Percentiles rank a stretch among this genome's conserved stretches.
Evolutionary conservation across 179 eudicot genomes (phyloP).

Genomic region (Pouteria campechiana): DNA sequence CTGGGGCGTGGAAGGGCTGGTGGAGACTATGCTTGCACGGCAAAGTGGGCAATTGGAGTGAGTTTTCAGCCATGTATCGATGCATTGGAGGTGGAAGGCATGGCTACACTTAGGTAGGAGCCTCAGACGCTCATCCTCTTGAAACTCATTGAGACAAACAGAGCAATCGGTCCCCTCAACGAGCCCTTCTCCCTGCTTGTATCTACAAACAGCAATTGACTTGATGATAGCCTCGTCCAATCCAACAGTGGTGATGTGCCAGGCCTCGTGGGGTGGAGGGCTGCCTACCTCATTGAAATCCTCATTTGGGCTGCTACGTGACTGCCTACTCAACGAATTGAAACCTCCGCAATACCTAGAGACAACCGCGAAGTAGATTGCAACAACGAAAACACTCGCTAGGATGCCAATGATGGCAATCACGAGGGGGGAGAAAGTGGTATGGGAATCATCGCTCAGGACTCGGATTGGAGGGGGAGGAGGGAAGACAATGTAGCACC

Average conservation of each 20-base stretch:
- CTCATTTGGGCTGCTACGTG: not conserved
- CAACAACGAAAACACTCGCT: conserved; percentile 53
- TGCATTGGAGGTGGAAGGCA: conserved; percentile 65
- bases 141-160: conserved; percentile 57
- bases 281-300: conserved; percentile 9
- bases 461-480: conserved; percentile 33
- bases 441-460: conserved; percentile 6
- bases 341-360: conserved; percentile 36
- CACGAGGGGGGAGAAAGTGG: conserved; percentile 52
- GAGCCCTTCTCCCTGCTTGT: conserved; percentile 34
- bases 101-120: conserved; percentile 76
- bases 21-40: conserved; percentile 26
- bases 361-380: conserved; percentile 61
- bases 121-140: conserved; percentile 50
- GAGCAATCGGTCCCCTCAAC: conserved; percentile 63
- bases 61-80: conserved; percentile 63
- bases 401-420: conserved; percentile 52
- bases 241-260: conserved; percentile 15
- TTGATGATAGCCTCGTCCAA: conserved; percentile 54
- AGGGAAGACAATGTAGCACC: conserved; percentile 37
- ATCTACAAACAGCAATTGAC: conserved; percentile 48
- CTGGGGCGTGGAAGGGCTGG: not conserved
- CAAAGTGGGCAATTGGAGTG: conserved; percentile 77
- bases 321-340: conserved; percentile 1
- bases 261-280: conserved; percentile 17